A percentile compares a stretch with the other conserved stretches of the same genome.
Conservation (phyloP, 768 basidiomycete genomes). For the Chalciporus piperatus region DNA sequence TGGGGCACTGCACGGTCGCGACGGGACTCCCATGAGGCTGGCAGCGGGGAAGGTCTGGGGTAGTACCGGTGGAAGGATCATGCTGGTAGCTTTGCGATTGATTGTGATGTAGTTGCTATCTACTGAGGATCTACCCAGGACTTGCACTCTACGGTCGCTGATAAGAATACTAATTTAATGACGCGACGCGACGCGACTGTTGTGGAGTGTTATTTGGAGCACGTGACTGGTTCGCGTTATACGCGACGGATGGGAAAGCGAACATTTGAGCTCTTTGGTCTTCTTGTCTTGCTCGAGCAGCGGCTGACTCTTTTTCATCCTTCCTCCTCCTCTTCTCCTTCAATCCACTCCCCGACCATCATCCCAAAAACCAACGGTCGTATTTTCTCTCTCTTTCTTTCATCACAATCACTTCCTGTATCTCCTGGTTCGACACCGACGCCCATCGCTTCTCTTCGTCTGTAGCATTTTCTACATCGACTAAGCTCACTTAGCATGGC, state of each 20-base stretch:
- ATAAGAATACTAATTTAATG: neutral
- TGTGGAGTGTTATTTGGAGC: slow-evolving; percentile 34
- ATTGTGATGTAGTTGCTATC: too few species aligned
- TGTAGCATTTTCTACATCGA: slow-evolving; percentile 26
- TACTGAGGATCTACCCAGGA: too few species aligned
- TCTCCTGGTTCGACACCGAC: slow-evolving; percentile 7
- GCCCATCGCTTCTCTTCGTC: slow-evolving; percentile 9
- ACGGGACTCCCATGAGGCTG: too few species aligned
- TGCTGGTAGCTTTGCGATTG: neutral
- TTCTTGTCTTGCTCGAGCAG: slow-evolving; percentile 28
- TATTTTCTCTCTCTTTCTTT: slow-evolving; percentile 31
- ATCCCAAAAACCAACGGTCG: slow-evolving; percentile 24
- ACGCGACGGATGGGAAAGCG: slow-evolving; percentile 32
- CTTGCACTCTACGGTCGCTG: too few species aligned
- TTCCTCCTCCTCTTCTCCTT: slow-evolving; percentile 21
- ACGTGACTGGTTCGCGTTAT: slow-evolving; percentile 40
- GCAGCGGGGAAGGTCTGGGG: neutral
- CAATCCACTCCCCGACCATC: slow-evolving; percentile 26
- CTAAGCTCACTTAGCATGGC: slow-evolving; percentile 44
- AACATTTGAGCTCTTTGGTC: slow-evolving; percentile 12
- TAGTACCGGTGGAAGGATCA: neutral
- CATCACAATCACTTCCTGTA: slow-evolving; percentile 30
- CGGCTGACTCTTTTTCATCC: slow-evolving; percentile 33
- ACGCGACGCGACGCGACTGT: slow-evolving; percentile 35
- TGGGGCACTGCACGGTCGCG: too few species aligned